These are phyloP conservation scores for Solanum commersonii DNA, from an alignment of 257 asterid genomes.

Conservation along the genomic window DNA sequence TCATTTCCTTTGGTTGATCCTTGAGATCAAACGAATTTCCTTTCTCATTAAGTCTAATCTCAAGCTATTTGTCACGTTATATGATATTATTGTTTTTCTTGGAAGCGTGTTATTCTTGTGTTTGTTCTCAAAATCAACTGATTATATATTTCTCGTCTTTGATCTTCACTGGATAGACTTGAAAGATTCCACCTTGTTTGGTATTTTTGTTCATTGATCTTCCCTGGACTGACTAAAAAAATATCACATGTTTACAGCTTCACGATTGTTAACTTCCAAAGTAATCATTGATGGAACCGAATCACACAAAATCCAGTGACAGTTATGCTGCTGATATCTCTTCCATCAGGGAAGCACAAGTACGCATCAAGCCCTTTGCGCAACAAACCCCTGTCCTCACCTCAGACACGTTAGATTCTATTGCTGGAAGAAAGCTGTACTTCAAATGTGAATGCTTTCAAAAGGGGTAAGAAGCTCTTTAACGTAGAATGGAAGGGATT, in stretches of 20 bases:
- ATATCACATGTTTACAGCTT: neutral
- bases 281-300: constrained; percentile 40
- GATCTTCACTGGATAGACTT: neutral
- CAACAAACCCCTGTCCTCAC: constrained; percentile 67
- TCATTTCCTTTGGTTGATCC: neutral
- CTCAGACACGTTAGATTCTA: constrained; percentile 59
- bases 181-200: neutral
- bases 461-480: constrained; percentile 61
- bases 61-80: neutral
- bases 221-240: neutral
- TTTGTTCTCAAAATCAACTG: neutral
- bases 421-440: constrained; percentile 61
- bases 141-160: neutral
- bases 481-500: neutral
- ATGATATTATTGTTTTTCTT: neutral
- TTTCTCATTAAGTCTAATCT: neutral
- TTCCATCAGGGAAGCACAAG: constrained; percentile 62
- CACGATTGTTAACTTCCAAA: neutral
- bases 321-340: constrained; percentile 73
- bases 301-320: constrained; percentile 11
- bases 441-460: constrained; percentile 91
- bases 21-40: neutral
- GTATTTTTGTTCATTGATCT: neutral
- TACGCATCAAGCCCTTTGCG: constrained; percentile 41
- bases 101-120: neutral